Evolutionary conservation across 73 alveolate species (phyloP), one percentile per base, ranked within the genome.

Genomic region (Durusdinium trenchii): DNA sequence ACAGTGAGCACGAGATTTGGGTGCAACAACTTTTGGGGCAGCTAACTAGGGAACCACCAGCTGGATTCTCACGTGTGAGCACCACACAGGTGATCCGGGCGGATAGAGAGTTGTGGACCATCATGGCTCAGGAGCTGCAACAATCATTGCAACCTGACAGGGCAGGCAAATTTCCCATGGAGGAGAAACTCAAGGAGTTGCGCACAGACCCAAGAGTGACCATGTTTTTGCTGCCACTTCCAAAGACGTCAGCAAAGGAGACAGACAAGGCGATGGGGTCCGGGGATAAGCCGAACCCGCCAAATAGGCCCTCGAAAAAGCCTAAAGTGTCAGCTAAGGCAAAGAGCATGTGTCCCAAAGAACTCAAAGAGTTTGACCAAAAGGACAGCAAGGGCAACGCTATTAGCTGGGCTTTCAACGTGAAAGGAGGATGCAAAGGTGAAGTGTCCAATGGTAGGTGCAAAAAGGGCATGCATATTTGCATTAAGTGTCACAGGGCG

Each of bases 351-450:
- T 46, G 67, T 18, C 76, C 94, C 38, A 51, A 20, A 0, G 71
- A 47, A 36, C 76, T 83, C 14, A 48, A 50, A 52, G 73, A 83
- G 3, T 83, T 9, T 14, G 0, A 73, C 52, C 85, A 54, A 50
- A 18, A 18, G 46, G 51, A 47, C 18, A n/a, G 35, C 3, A 4
- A 26, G 76, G 94, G 76, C 76, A n/a, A 43, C 38, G 48, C 94
- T 1, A 50, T 83, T 6, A 50, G 94, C 52, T 83, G 94, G 94
- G 46, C 76, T 51, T 83, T 48, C 94, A 83, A 83, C 52, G 20
- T 51, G 51, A 30, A 20, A 20, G 51, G 16, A 12, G 94, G 94
- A 1, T 83, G 94, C 75, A 18, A 48, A 1, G 75, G 1, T 0
- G 69, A 20, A 12, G 85, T 73, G 12, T 16, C 79, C 6, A 23